These are phyloP conservation scores for Aspergillus versicolor DNA, from an alignment of 2,329 filamentous ascomycete genomes.

Conservation along the genomic window DNA sequence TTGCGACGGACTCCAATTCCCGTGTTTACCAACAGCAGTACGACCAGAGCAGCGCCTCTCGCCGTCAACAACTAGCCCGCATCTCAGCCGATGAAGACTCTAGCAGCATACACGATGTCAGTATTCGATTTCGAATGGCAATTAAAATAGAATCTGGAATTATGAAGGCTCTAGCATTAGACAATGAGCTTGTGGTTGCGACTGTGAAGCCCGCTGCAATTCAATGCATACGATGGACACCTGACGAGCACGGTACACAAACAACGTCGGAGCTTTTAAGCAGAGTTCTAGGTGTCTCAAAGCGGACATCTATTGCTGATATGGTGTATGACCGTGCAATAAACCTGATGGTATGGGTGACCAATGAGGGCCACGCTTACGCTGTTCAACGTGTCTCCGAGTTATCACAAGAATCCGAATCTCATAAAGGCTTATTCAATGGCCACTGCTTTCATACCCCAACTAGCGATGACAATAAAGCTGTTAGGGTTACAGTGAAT, in stretches of 20 bases:
- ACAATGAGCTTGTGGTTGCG: conserved; percentile 89
- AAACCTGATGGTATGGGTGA: conserved; percentile 93
- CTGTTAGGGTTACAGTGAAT: conserved; percentile 79
- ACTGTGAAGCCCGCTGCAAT: conserved; percentile 91
- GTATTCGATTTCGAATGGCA: conserved; percentile 91
- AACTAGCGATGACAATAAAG: conserved; percentile 57
- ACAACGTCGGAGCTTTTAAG: conserved; percentile 88
- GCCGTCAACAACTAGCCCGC: conserved; percentile 46
- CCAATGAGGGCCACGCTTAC: conserved; percentile 81
- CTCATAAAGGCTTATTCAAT: conserved; percentile 70
- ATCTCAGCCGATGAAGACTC: conserved; percentile 77
- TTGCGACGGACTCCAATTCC: conserved; percentile 79
- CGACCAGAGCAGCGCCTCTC: conserved; percentile 46
- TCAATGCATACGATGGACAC: conserved; percentile 93
- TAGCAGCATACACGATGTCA: conserved; percentile 78
- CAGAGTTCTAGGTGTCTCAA: conserved; percentile 81
- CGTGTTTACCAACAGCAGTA: conserved; percentile 85
- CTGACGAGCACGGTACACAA: conserved; percentile 76
- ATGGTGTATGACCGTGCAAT: conserved; percentile 96
- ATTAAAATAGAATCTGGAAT: conserved; percentile 98
- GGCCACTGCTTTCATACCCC: conserved; percentile 89
- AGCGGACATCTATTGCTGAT: conserved; percentile 71
- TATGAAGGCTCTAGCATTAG: conserved; percentile 78
- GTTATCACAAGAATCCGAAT: conserved; percentile 42
- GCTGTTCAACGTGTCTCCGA: conserved; percentile 72